Evolutionary conservation across 2,329 filamentous ascomycete genomes (phyloP), one percentile per base, ranked within the genome.

Genomic region (Huntiella decipiens): DNA sequence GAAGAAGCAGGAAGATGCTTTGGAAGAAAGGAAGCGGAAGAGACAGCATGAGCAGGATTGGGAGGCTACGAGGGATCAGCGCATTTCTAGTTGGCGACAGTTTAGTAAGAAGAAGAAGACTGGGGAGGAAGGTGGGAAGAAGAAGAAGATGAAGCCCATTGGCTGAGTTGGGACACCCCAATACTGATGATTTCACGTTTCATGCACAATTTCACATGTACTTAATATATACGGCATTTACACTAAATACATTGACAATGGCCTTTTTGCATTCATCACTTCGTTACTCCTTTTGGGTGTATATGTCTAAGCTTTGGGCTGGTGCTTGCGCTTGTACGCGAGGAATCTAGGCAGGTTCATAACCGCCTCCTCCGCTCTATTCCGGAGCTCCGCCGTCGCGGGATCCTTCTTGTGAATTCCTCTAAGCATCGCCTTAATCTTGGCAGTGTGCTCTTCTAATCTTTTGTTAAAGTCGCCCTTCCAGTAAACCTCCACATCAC

Each of bases 41-140:
- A 72, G 91, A 50, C 86, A 96, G 58, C 84, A 91, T 60, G 86
- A 96, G 53, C 77, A 91, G 64, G 82, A 87, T 52, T 98, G 91
- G 91, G 91, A 98, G 66, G 78, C 83, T 57, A 93, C 82, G 19
- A 69, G 91, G 40, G 91, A 98, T 50, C 74, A 85, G 63, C 73
- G 91, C 53, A 96, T 98, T 62, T 83, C 78, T 53, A 94, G 82
- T 61, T 98, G 91, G 91, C 74, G 91, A 48, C 75, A 86, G 53
- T 98, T 93, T 57, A 79, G 91, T 60, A 91, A 92, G 65, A 74
- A 73, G 51, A 77, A 71, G 61, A 68, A 65, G 15, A 66, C 66
- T 38, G 64, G 60, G 13, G 60, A 58, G 12, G 56, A 58, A 53
- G 63, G 61, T 36, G 71, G 71, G 62, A 78, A 77, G 64, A 78